Base-by-base conservation (phyloP, 2,329 filamentous ascomycete genomes). In the Colletotrichum siamense region DNA sequence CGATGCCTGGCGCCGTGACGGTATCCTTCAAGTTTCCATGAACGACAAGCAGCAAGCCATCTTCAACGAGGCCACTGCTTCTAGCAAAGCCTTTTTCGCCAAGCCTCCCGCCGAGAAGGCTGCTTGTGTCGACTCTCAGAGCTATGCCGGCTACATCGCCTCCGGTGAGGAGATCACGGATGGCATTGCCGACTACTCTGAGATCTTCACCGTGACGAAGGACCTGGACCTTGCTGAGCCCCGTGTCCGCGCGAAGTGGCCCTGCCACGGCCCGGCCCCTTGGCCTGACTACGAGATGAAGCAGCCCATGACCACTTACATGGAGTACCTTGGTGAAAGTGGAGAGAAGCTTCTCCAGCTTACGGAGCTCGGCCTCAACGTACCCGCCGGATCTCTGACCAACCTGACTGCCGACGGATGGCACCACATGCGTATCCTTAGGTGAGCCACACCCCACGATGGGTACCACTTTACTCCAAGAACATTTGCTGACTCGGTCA, bases 141-240 rank as follows among this genome's bases (percentile, higher is more conserved):
- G 86, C 77, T 89, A 88, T 64, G 80, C 87, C 1, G 88, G 88
- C 4, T 89, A 89, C 78, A 86, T 89, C 64, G 88, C 87, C 28
- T 88, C 86, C 0, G 88, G 88, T 0, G 88, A 89, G 77, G 87
- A 88, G 79, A 83, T 88, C 5, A 88, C 87, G 4, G 83, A 87
- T 70, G 87, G 87, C 44, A 84, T 90, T 30, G 87, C 87, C 18
- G 88, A 90, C 78, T 89, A 89, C 78, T 88, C 86, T 1, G 88
- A 90, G 79, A 89, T 90, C 36, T 90, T 89, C 76, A 90, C 88
- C 3, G 86, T 89, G 22, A 89, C 86, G 15, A 89, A 89, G 74
- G 88, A 89, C 65, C 80, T 90, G 8, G 79, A 80, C 6, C 75
- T 80, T 3, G 75, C 81, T 6, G 87, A 89, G 64, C 77, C 80